These are phyloP conservation scores for Cytospora chrysosperma DNA, from an alignment of 2,329 filamentous ascomycete genomes.

Conservation along the genomic window DNA sequence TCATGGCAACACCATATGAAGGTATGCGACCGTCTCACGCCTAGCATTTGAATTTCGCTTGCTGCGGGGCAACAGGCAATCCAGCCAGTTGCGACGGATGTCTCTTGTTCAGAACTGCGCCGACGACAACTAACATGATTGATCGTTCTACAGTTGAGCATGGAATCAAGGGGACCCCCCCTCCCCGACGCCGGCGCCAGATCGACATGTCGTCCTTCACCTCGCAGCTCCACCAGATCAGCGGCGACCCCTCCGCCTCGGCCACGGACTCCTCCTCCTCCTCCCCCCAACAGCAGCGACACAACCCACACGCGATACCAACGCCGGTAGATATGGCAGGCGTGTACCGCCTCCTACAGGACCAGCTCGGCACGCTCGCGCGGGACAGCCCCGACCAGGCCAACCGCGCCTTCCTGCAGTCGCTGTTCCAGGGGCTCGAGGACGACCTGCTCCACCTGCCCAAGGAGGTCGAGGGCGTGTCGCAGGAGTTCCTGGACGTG, in stretches of 20 bases:
- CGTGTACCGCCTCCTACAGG: slow-evolving; percentile 58
- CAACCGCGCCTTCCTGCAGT: slow-evolving; percentile 51
- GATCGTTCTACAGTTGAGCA: slow-evolving; percentile 55
- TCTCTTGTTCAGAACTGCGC: not conserved
- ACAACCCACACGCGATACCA: slow-evolving; percentile 58
- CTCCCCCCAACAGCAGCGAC: slow-evolving; percentile 37
- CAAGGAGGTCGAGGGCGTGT: slow-evolving; percentile 51
- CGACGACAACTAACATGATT: slow-evolving; percentile 3
- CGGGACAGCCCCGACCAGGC: slow-evolving; percentile 46
- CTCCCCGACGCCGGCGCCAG: slow-evolving; percentile 48
- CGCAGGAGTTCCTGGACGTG: slow-evolving; percentile 58
- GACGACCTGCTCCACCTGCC: slow-evolving; percentile 53
- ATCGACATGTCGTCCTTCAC: slow-evolving; percentile 65
- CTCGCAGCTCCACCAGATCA: slow-evolving; percentile 55
- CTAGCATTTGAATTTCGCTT: not conserved
- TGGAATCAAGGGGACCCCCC: slow-evolving; percentile 51
- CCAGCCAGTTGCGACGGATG: not conserved
- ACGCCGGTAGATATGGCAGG: slow-evolving; percentile 59
- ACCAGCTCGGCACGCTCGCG: slow-evolving; percentile 55
- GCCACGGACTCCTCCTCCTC: slow-evolving; percentile 31
- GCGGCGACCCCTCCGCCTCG: slow-evolving; percentile 32
- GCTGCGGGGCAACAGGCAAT: slow-evolving; percentile 6
- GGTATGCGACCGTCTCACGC: slow-evolving; percentile 35
- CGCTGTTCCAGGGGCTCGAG: slow-evolving; percentile 49
- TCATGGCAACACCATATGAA: slow-evolving; percentile 60